Evolutionary conservation across 2,329 filamentous ascomycete species (phyloP), one percentile per base, ranked within the genome.

Genomic region (Tolypocladium cylindrosporum): DNA sequence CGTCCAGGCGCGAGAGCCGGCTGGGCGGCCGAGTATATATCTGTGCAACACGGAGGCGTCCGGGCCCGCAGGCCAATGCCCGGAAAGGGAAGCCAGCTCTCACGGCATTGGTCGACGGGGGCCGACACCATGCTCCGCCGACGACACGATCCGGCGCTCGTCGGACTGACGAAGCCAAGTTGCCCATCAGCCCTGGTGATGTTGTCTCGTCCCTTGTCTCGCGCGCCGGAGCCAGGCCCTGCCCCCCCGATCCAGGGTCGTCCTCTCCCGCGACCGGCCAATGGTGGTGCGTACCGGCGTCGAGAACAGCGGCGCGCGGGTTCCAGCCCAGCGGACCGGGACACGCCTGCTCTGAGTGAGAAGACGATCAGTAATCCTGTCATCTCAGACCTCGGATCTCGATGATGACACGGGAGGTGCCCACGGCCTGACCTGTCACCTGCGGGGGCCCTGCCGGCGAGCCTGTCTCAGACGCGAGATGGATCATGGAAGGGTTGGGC

Each of bases 241-340:
- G 27, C 19, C 48, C 31, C 40, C 40, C 48, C 16, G 16, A 16
- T 34, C 48, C 1, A 41, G 16, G 39, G 27, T n/a, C 48, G 16
- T n/a, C 31, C 6, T 39, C 37, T 10, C 27, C 9, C 9, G 31
- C 48, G 8, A 8, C 48, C 14, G 48, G 27, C 48, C 48, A 51
- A 51, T 51, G 27, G 31, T n/a, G 9, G 31, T 14, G 31, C 48
- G 31, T n/a, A n/a, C 48, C 48, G 4, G 31, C 16, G 34, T 21
- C 31, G 16, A 51, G 48, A 51, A 19, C 48, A 51, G 31, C 48
- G 31, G 9, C 48, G 48, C 45, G n/a, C 27, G 27, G 45, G 48
- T 53, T 31, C 51, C 56, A 57, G 41, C 51, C 50, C 50, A n/a
- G 45, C 43, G 56, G 56, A 39, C 36, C 56, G 56, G 56, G 41